Evolutionary conservation across 192 early-diverging fungal genomes (phyloP), one percentile per base, ranked within the genome.

Genomic region (Backusella sp.): DNA sequence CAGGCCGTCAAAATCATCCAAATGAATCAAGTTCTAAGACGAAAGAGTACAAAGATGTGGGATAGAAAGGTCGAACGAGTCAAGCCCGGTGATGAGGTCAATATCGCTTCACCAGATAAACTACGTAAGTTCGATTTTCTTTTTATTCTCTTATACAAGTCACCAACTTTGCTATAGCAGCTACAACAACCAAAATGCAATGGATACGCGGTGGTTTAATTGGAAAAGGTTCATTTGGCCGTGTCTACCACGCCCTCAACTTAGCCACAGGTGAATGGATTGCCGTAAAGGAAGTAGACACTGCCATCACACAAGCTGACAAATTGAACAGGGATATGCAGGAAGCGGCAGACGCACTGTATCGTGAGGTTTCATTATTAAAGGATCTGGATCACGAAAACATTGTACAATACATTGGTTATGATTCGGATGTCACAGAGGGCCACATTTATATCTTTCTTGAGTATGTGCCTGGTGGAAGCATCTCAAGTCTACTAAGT

Each of bases 401-500:
- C 79, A 94, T 98, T 84, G 97, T 98, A 37, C 91, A 94, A 83
- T 96, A 96, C 81, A 87, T 97, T 34, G 94, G 94, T 6, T 90
- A 86, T 72, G 80, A 73, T 21, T 83, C 30, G 2, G 62, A 74
- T 11, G 19, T 67, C 5, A 39, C 15, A 0, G 36, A 73, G 6
- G 76, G 70, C 4, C 6, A 66, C 6, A 82, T 96, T 77, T 97
- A 97, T 86, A 95, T 99, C 74, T 98, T 98, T 79, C 83, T 99
- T 67, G 96, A 99, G 85, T 99, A 99, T 82, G 95, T 99, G 65
- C 89, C 94, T 9, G 97, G 97, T 68, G 97, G 97, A 14, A 92
- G 92, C 5, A 92, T 98, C 65, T 85, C 94, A 28, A 89, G 87
- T 28, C 83, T 92, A 69, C 83, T 98, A 69, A 88, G 90, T 79